These are phyloP conservation scores for Magnusiomyces fungicola DNA, from an alignment of 1,139 yeast species.

Conservation along the genomic window DNA sequence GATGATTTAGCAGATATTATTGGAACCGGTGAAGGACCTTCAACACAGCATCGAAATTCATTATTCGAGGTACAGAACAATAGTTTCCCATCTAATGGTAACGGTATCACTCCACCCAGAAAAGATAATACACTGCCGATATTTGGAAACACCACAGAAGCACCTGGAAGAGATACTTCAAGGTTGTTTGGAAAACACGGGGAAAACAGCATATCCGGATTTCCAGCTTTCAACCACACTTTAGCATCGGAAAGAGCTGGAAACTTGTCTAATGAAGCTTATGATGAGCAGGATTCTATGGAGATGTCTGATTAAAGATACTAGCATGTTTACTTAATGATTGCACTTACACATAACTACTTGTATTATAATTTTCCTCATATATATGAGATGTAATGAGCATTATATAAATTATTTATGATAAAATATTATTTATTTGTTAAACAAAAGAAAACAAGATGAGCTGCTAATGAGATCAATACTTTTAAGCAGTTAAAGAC, in stretches of 20 bases:
- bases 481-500: too few species aligned
- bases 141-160: not conserved
- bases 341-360: too few species aligned
- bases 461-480: too few species aligned
- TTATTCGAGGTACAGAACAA: not conserved
- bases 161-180: not conserved
- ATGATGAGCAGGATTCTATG: slow-evolving; percentile 4
- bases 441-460: too few species aligned
- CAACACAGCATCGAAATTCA: not conserved
- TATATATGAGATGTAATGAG: too few species aligned
- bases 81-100: not conserved
- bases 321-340: too few species aligned
- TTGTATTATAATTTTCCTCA: too few species aligned
- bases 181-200: not conserved
- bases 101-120: too few species aligned
- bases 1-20: slow-evolving; percentile 3
- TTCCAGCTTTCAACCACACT: not conserved
- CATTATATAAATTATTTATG: too few species aligned
- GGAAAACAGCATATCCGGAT: not conserved
- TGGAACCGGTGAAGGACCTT: not conserved
- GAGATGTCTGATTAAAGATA: slow-evolving; percentile 7
- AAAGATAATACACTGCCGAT: too few species aligned
- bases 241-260: too few species aligned
- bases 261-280: not conserved
- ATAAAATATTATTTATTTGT: too few species aligned